phyloP scores from a whole-genome alignment of 176 grass and related monocot species.

The Hyparrhenia diplandra region DNA sequence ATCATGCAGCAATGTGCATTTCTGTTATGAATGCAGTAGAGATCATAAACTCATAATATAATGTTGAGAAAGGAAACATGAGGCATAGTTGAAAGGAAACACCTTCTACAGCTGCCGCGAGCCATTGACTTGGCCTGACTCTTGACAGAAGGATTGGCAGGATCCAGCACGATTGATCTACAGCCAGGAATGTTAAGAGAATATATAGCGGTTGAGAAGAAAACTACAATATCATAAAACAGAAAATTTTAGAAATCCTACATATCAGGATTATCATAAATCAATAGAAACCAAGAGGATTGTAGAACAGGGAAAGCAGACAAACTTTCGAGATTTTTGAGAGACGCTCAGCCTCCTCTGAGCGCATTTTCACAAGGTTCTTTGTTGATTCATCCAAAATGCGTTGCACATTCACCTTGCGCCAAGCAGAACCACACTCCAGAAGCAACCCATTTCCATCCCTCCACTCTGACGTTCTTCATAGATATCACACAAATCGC shows the following conservation, averaged over 20 bases:
- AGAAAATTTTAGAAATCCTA: background rate
- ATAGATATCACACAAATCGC: slow-evolving; percentile 95
- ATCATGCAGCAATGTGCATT: slow-evolving; percentile 7
- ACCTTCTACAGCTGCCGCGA: slow-evolving; percentile 88
- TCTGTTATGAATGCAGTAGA: background rate
- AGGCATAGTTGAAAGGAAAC: slow-evolving; percentile 34
- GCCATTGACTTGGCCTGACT: slow-evolving; percentile 94
- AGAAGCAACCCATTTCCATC: slow-evolving; percentile 81
- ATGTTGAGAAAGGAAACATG: slow-evolving; percentile 29
- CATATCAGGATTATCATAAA: slow-evolving; percentile 16
- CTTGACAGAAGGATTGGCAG: slow-evolving; percentile 92
- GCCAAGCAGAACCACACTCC: slow-evolving; percentile 80
- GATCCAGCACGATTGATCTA: slow-evolving; percentile 90
- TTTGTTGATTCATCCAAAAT: slow-evolving; percentile 96
- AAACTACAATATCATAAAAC: slow-evolving; percentile 22
- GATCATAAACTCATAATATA: slow-evolving; percentile 8
- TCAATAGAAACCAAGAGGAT: slow-evolving; percentile 19
- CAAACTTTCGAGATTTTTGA: slow-evolving; percentile 94
- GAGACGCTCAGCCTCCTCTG: slow-evolving; percentile 87
- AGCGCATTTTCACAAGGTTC: slow-evolving; percentile 93
- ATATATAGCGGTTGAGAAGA: background rate
- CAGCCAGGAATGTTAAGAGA: slow-evolving; percentile 21
- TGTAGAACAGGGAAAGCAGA: slow-evolving; percentile 46
- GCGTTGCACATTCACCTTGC: slow-evolving; percentile 90
- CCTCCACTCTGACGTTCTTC: slow-evolving; percentile 71